Evolutionary conservation across 208 protist species (phyloP).

Genomic region (Phytomonas sp.): DNA sequence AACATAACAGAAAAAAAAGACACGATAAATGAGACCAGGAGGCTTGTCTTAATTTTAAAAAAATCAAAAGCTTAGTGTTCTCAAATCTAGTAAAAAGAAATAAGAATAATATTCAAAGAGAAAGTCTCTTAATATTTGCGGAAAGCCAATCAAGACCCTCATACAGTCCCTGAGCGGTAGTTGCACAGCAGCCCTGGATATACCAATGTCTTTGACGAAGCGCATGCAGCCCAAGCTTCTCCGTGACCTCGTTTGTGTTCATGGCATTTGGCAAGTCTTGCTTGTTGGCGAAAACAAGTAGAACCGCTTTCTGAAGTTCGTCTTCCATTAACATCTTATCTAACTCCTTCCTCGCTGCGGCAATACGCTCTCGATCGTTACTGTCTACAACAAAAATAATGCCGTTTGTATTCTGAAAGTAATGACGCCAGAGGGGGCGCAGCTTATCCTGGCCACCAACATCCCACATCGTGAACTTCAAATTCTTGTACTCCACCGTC

Average conservation of each 20-base stretch:
- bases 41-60: conserved; percentile 3
- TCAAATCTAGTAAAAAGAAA: background rate
- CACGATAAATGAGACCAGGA: background rate
- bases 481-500: conserved; percentile 95
- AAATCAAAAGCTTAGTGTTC: conserved; percentile 5
- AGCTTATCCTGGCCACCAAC: conserved; percentile 95
- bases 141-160: conserved; percentile 92
- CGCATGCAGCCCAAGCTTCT: conserved; percentile 92
- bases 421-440: conserved; percentile 94
- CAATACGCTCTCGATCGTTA: conserved; percentile 92
- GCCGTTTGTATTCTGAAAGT: conserved; percentile 95
- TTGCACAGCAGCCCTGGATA: conserved; percentile 90
- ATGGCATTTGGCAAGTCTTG: conserved; percentile 98
- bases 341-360: conserved; percentile 88
- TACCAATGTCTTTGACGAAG: conserved; percentile 91
- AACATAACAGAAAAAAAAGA: conserved; percentile 16
- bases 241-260: conserved; percentile 93
- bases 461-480: conserved; percentile 96
- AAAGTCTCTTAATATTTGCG: conserved; percentile 27
- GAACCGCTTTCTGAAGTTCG: conserved; percentile 93
- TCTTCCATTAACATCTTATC: conserved; percentile 96
- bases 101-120: background rate
- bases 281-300: conserved; percentile 99
- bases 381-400: conserved; percentile 97
- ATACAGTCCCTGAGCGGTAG: conserved; percentile 88